Percentiles rank a stretch among this genome's conserved stretches.
These are phyloP conservation scores for Actinomortierella ambigua DNA, from an alignment of 371 early-diverging fungal species.

Conservation along the genomic window DNA sequence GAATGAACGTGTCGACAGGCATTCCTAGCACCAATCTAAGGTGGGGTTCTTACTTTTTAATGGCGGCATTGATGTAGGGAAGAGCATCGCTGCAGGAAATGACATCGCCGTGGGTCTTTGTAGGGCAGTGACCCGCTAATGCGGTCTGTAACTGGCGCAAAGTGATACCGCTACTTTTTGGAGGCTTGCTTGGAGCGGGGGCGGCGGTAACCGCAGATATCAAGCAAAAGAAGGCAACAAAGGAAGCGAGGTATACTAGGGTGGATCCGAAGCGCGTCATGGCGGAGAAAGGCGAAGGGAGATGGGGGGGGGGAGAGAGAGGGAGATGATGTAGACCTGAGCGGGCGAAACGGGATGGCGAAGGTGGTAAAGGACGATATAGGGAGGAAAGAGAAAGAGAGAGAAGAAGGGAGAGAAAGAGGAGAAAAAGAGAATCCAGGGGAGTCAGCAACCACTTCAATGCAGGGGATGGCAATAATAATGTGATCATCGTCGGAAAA, in stretches of 20 bases:
- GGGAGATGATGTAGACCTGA: neutral
- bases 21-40: neutral
- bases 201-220: neutral
- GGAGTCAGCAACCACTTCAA: too few relatives aligned
- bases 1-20: too few relatives aligned
- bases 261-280: too few relatives aligned
- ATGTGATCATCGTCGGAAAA: too few relatives aligned
- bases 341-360: neutral
- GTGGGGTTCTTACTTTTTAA: conserved; percentile 23
- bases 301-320: neutral
- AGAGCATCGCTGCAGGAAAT: conserved; percentile 39
- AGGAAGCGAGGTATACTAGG: neutral
- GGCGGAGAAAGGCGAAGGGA: neutral
- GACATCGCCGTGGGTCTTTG: conserved; percentile 14
- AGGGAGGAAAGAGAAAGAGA: neutral
- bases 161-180: neutral
- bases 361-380: neutral
- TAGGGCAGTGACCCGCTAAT: conserved; percentile 20
- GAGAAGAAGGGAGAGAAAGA: neutral
- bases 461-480: too few relatives aligned
- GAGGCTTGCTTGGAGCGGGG: conserved; percentile 1
- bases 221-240: conserved; percentile 1
- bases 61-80: conserved; percentile 38
- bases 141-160: conserved; percentile 19
- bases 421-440: neutral